These are phyloP conservation scores for Lyophyllum shimeji DNA, from an alignment of 768 basidiomycete species.

Conservation along the genomic window DNA sequence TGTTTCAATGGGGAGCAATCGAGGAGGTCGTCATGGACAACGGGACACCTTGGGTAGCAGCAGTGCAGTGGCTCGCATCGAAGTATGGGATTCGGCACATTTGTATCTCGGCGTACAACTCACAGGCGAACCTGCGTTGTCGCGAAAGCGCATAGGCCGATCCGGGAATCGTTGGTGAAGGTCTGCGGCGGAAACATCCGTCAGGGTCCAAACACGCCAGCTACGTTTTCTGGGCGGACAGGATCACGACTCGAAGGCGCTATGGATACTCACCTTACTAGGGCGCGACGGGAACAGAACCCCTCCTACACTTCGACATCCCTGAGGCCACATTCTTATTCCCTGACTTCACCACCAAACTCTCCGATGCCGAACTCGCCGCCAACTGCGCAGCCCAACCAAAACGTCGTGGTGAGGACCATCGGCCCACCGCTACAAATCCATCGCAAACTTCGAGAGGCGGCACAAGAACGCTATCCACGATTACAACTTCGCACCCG, in stretches of 20 bases:
- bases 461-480: slow-evolving; percentile 10
- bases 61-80: slow-evolving; percentile 40
- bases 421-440: too few species aligned
- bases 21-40: too few species aligned
- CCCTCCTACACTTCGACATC: slow-evolving; percentile 29
- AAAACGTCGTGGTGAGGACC: slow-evolving; percentile 12
- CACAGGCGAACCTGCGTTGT: slow-evolving; percentile 28
- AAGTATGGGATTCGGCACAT: too few species aligned
- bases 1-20: too few species aligned
- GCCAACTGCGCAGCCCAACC: background rate
- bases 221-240: too few species aligned
- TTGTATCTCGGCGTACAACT: too few species aligned
- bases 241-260: slow-evolving; percentile 23
- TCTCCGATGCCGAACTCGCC: background rate
- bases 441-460: slow-evolving; percentile 16
- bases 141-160: too few species aligned
- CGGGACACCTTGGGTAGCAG: slow-evolving; percentile 39
- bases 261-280: slow-evolving; percentile 36
- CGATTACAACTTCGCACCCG: slow-evolving; percentile 25
- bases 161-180: slow-evolving; percentile 29
- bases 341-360: background rate
- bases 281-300: slow-evolving; percentile 31
- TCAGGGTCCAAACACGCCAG: too few species aligned
- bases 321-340: slow-evolving; percentile 20
- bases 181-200: too few species aligned